A percentile compares a stretch with the other conserved stretches of the same genome.
These are phyloP conservation scores for Plasmodium reichenowi DNA, from an alignment of 169 alveolate species.

Conservation along the genomic window DNA sequence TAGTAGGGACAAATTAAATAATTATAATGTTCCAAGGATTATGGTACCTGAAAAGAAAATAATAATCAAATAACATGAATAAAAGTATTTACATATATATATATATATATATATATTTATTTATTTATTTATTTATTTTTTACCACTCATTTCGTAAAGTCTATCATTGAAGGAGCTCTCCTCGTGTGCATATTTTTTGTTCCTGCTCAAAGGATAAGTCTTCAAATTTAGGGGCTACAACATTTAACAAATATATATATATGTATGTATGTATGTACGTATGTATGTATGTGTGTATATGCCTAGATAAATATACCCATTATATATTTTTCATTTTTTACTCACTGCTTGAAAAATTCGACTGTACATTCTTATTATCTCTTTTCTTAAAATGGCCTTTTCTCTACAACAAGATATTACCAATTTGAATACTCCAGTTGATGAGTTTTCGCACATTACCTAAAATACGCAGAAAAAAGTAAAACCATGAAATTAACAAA, in stretches of 20 bases:
- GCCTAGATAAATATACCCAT: neutral
- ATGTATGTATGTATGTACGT: neutral
- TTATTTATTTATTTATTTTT: neutral
- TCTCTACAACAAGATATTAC: slow-evolving; percentile 63
- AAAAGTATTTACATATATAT: slow-evolving; percentile 7
- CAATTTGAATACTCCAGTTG: slow-evolving; percentile 21
- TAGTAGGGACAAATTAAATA: neutral
- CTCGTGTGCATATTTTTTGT: slow-evolving; percentile 57
- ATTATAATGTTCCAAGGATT: slow-evolving; percentile 35
- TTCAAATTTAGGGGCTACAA: slow-evolving; percentile 54
- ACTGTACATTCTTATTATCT: slow-evolving; percentile 33
- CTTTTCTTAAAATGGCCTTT: slow-evolving; percentile 41
- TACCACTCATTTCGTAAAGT: slow-evolving; percentile 44
- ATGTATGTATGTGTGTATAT: neutral
- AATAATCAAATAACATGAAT: neutral
- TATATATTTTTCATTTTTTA: neutral
- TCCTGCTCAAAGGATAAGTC: slow-evolving; percentile 29
- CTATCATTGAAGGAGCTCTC: slow-evolving; percentile 35
- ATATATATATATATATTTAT: neutral
- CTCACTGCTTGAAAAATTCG: slow-evolving; percentile 37
- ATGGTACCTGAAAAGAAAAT: slow-evolving; percentile 35
- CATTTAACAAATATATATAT: neutral
- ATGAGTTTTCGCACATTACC: slow-evolving; percentile 19
- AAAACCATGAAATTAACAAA: neutral
- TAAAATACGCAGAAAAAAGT: slow-evolving; percentile 9